phyloP scores from a whole-genome alignment of 306 rosid genomes.

The Prunus armeniaca region DNA sequence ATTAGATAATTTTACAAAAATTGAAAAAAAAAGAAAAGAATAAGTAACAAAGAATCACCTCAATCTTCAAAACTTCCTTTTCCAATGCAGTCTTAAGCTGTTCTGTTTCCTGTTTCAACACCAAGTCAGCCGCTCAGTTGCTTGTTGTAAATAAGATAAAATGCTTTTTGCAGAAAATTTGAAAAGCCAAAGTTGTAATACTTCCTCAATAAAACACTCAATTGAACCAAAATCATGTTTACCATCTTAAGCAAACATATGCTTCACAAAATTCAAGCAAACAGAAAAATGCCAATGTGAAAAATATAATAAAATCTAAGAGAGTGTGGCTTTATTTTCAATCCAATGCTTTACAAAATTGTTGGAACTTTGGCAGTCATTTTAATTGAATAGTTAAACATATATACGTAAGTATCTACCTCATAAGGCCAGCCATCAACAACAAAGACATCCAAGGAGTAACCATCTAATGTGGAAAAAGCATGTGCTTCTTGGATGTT shows the following conservation, averaged over 20 bases:
- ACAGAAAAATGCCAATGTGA: neutral
- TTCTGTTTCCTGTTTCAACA: constrained; percentile 74
- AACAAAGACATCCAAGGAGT: constrained; percentile 95
- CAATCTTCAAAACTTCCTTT: constrained; percentile 62
- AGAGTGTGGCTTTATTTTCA: constrained; percentile 1
- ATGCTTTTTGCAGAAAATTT: neutral
- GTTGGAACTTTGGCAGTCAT: neutral
- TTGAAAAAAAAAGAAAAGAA: neutral
- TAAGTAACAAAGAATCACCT: constrained; percentile 45
- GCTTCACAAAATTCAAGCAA: neutral
- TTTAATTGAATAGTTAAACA: neutral
- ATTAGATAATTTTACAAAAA: neutral
- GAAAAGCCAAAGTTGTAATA: neutral
- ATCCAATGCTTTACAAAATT: neutral
- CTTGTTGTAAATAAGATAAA: neutral
- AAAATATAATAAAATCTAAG: neutral
- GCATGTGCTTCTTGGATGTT: constrained; percentile 99
- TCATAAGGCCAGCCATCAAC: constrained; percentile 98
- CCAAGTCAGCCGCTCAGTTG: constrained; percentile 12
- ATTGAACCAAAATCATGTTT: neutral
- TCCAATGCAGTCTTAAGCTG: constrained; percentile 66
- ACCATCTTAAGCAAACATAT: neutral
- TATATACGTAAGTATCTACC: constrained; percentile 43
- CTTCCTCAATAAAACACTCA: neutral
- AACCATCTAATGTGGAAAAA: constrained; percentile 89